Evolutionary conservation across 345 rosid species (phyloP), one percentile per base, ranked within the genome.

Genomic region (thale cress (Arabidopsis thaliana)): DNA sequence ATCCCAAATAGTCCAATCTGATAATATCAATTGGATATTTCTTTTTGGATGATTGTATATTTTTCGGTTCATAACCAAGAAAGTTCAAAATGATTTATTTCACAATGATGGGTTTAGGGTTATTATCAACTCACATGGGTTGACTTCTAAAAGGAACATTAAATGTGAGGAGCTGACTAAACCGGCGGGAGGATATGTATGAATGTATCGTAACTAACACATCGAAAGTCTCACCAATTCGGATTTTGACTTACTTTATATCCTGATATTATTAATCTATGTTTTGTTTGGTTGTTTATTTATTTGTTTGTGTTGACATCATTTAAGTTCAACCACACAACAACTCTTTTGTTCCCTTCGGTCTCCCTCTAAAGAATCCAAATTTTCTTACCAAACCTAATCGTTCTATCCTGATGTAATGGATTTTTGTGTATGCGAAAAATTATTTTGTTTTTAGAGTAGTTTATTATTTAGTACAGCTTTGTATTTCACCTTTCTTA

Each of bases 321-420:
- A 76, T 41, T 68, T 75, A 68, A 68, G 69, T 68, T 76, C 74
- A 68, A 76, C 79, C 64, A 69, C 24, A 60, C 74, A 76, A 68
- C 79, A 68, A 76, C 79, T 68, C 69, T 60, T 52, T 76, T 34
- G 74, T 76, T 61, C 69, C 69, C 30, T 75, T 75, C 25, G 8
- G 46, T 16, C 13, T 64, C 56, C 14, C 24, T 61, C 51, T 11
- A 36, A 48, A 55, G 5, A 53, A 52, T 63, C n/a, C 78, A 45
- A 65, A 44, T 48, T 71, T 48, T 59, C 58, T 46, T 13, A 71
- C 46, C 67, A 46, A 70, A 46, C 46, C 57, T 58, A 32, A 53
- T 25, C 52, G 40, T 42, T 51, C 25, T 45, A 61, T 40, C 41
- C 8, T 8, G 24, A 58, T 34, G 20, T 45, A 4, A 30, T 10